A percentile compares a stretch with the other conserved stretches of the same genome.
Evolutionary conservation across 2,329 filamentous ascomycete species (phyloP).

Genomic region (Diaporthe humulicola): DNA sequence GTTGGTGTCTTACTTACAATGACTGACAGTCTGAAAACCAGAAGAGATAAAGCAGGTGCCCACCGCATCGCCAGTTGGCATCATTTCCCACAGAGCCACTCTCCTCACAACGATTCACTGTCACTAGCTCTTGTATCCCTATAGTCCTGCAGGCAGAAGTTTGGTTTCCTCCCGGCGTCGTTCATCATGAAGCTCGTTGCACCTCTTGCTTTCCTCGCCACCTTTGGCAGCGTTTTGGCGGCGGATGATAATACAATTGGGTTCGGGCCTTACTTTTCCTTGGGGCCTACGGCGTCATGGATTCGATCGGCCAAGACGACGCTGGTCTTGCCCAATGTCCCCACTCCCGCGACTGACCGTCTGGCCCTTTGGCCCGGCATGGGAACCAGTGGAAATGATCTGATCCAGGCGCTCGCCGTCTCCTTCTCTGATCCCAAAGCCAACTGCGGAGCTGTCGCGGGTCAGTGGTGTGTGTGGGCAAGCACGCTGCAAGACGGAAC

Average conservation of each 20-base stretch:
- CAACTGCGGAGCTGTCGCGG: constrained; percentile 9
- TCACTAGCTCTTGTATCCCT: background rate
- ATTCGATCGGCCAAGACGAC: constrained; percentile 29
- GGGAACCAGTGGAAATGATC: constrained; percentile 19
- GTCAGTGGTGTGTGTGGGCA: constrained; percentile 29
- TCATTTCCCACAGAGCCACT: no score
- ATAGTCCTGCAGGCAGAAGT: background rate
- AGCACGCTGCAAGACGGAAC: constrained; percentile 18
- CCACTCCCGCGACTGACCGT: background rate
- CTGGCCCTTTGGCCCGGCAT: constrained; percentile 28
- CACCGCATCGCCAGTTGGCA: background rate
- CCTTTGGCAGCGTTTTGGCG: background rate
- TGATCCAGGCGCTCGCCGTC: constrained; percentile 27
- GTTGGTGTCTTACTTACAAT: background rate
- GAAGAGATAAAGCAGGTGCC: background rate
- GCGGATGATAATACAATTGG: background rate
- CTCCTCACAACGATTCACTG: background rate
- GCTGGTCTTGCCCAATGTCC: constrained; percentile 22
- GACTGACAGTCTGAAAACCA: background rate
- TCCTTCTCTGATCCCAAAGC: constrained; percentile 16
- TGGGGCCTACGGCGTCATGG: constrained; percentile 24
- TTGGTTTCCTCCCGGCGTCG: background rate
- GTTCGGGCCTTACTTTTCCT: constrained; percentile 23
- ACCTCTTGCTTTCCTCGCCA: background rate
- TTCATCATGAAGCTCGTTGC: background rate